Base-by-base conservation (phyloP, 495 filamentous ascomycete genomes). In the Daldinia concentrica region DNA sequence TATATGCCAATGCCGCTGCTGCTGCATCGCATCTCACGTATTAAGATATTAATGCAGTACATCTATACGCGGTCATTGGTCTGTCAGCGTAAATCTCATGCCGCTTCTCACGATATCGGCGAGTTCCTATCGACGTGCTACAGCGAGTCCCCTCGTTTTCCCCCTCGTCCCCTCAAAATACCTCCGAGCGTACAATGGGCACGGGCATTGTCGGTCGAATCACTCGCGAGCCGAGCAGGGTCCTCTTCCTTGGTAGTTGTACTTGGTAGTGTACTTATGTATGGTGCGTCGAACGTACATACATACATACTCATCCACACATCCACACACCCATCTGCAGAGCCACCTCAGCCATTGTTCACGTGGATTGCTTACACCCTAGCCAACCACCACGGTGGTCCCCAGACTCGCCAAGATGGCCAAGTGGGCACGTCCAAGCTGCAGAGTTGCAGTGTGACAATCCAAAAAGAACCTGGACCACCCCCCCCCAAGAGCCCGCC, bases 291-390 rank as follows among this genome's bases (percentile, higher is more conserved):
- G 52, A 63, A n/a, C n/a, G n/a, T n/a, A n/a, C n/a, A n/a, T n/a
- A n/a, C 58, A 54, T 60, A 64, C 58, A 58, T 60, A 57, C 56
- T 60, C 69, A 55, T 61, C 69, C 69, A 63, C 69, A 62, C 69
- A 55, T 61, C 69, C 69, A 63, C 69, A 62, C 56, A 51, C 57
- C 50, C 24, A 65, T 68, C 65, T 73, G 70, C 70, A 73, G 70
- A 69, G 70, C 64, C 70, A 73, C 70, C 70, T 73, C 70, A 73
- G 57, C 70, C 61, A 73, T 45, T 41, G 70, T 73, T 73, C 70
- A 73, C 70, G 70, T 73, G 70, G 70, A 64, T 68, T 43, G 58
- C 57, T 64, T 27, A 50, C 56, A 64, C 60, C 64, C 64, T 59
- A 55, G 64, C 48, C 48, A 27, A 61, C 36, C 60, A 54, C 60